phyloP scores from a whole-genome alignment of 768 basidiomycete genomes.

The Tremella fuciformis region DNA sequence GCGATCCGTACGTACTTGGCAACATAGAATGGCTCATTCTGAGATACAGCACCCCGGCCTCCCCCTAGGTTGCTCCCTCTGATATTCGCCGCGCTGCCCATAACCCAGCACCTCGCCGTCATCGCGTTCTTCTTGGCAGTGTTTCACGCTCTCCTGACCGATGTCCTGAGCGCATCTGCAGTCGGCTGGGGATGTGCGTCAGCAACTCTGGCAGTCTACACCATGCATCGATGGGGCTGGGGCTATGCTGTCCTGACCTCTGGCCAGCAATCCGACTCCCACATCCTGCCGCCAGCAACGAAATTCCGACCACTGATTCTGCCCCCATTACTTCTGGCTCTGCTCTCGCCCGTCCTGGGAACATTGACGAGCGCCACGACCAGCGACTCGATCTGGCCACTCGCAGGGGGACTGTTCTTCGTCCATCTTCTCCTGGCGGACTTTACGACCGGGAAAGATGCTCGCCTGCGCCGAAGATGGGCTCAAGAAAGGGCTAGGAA shows the following conservation, averaged over 20 bases:
- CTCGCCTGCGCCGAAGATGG: conserved; percentile 22
- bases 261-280: neutral
- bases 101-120: conserved; percentile 79
- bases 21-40: conserved; percentile 3
- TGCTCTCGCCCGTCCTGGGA: conserved; percentile 82
- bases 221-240: conserved; percentile 32
- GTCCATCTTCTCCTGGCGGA: conserved; percentile 80
- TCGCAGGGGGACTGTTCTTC: conserved; percentile 78
- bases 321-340: conserved; percentile 82
- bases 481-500: conserved; percentile 18
- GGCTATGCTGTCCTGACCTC: neutral
- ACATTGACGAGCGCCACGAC: conserved; percentile 93
- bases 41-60: conserved; percentile 25
- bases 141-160: conserved; percentile 55
- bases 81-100: conserved; percentile 53
- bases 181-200: conserved; percentile 33
- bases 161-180: conserved; percentile 10
- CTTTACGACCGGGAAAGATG: conserved; percentile 53
- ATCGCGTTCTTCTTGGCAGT: conserved; percentile 77
- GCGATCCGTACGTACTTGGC: conserved; percentile 29
- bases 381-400: conserved; percentile 93
- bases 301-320: conserved; percentile 56
- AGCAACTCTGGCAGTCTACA: conserved; percentile 17
- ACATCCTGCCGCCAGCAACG: conserved; percentile 32
- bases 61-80: conserved; percentile 24